Conservation (phyloP, 2,329 filamentous ascomycete species). For the Fusarium sp. region DNA sequence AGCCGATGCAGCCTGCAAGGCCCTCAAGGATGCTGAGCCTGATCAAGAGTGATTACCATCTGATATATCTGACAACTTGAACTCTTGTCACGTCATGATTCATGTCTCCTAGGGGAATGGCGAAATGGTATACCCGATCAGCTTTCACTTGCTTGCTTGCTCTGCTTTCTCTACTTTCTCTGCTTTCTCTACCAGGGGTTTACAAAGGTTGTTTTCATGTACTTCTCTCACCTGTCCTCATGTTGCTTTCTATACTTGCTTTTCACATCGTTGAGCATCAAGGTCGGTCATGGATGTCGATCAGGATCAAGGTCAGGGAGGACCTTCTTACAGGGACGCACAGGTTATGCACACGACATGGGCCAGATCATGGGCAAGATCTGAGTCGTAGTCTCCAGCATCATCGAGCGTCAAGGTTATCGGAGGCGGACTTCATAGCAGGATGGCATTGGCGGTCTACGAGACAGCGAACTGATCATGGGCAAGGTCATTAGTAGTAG, state of each 20-base stretch:
- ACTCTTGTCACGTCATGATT: background rate
- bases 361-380: no score
- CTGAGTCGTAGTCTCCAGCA: no score
- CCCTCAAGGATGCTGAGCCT: background rate
- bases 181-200: background rate
- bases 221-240: background rate
- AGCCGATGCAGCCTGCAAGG: no score
- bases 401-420: no score
- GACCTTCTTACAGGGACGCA: background rate
- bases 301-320: background rate
- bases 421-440: background rate
- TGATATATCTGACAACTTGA: background rate
- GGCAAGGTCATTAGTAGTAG: constrained; percentile 3
- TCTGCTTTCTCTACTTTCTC: background rate
- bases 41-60: background rate
- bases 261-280: background rate
- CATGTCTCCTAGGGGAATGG: background rate
- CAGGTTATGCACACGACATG: no score
- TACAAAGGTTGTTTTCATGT: background rate
- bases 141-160: background rate
- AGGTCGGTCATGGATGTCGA: background rate
- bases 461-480: background rate
- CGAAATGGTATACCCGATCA: background rate
- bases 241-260: background rate
- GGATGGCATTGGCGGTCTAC: background rate